A percentile compares a stretch with the other conserved stretches of the same genome.
phyloP scores from a whole-genome alignment of 2,329 filamentous ascomycete species.

The Neonectria magnoliae region DNA sequence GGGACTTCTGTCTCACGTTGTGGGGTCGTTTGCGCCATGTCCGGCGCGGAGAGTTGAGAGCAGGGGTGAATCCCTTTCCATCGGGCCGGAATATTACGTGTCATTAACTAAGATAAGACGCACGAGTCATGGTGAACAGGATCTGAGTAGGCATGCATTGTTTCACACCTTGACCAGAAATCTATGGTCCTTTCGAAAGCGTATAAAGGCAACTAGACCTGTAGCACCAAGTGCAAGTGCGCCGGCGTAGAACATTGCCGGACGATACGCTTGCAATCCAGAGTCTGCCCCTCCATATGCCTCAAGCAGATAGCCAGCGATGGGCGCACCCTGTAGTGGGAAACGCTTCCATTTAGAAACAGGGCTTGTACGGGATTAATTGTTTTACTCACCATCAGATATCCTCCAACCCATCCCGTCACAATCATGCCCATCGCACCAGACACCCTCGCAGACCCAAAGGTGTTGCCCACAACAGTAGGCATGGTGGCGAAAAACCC shows the following conservation, averaged over 20 bases:
- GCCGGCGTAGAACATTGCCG: constrained; percentile 71
- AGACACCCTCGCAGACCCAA: constrained; percentile 63
- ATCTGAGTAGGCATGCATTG: too few relatives aligned
- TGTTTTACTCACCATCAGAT: constrained; percentile 62
- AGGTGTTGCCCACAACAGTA: constrained; percentile 68
- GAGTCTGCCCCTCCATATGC: constrained; percentile 61
- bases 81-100: background rate
- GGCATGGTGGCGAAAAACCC: constrained; percentile 73
- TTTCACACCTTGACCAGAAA: background rate
- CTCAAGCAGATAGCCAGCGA: constrained; percentile 68
- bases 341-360: background rate
- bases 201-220: constrained; percentile 16
- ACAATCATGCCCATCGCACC: constrained; percentile 71
- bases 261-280: constrained; percentile 63
- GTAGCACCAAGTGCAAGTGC: constrained; percentile 18
- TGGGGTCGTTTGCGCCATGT: background rate
- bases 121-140: too few relatives aligned
- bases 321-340: constrained; percentile 61
- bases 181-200: constrained; percentile 5
- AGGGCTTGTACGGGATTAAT: too few relatives aligned
- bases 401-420: constrained; percentile 69
- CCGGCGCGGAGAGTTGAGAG: background rate
- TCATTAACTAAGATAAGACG: background rate
- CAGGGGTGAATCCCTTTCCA: background rate
- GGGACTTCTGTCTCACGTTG: background rate